Base-by-base conservation (phyloP, 345 rosid genomes). In the Laguncularia racemosa region DNA sequence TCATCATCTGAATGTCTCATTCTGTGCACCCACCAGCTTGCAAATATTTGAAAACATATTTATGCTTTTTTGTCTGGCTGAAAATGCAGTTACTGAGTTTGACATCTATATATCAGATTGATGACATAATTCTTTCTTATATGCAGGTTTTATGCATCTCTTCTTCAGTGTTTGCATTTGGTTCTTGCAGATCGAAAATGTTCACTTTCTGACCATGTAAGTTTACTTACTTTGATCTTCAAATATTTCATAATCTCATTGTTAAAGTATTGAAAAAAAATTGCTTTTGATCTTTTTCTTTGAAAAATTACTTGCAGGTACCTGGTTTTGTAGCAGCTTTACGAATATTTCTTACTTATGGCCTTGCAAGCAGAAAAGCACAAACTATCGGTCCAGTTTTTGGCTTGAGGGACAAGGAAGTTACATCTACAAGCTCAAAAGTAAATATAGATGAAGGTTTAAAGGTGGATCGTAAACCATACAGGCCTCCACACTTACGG, bases 401-500 rank as follows among this genome's bases (percentile, higher is more conserved):
- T 46, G 56, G 64, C 70, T 66, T 57, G 58, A 79, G 70, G 62
- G 85, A 70, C 55, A 77, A 76, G 59, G 81, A 78, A 54, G 66
- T 57, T 51, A 57, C 55, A 68, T 40, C 56, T 66, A 47, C 20
- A 53, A 71, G 57, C 69, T 71, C 64, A 63, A 70, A 73, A 58
- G 71, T 70, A 60, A 58, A 60, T 63, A 61, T 70, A 52, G 72
- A 73, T 67, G 82, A 67, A 66, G 67, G 67, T 55, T 55, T 20
- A 53, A 73, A 57, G 57, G 66, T 72, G 68, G 64, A 66, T 33
- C 65, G 48, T 66, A 71, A 74, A 70, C 88, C 84, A 44, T 89
- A 86, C 71, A 80, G 91, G 73, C 98, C 98, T 73, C 96, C 96
- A 10, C 98, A 89, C 72, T 72, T 89, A 76, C 83, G 98, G 64